These are phyloP conservation scores for Helotiales sp. DNA, from an alignment of 2,329 filamentous ascomycete species.

Conservation along the genomic window DNA sequence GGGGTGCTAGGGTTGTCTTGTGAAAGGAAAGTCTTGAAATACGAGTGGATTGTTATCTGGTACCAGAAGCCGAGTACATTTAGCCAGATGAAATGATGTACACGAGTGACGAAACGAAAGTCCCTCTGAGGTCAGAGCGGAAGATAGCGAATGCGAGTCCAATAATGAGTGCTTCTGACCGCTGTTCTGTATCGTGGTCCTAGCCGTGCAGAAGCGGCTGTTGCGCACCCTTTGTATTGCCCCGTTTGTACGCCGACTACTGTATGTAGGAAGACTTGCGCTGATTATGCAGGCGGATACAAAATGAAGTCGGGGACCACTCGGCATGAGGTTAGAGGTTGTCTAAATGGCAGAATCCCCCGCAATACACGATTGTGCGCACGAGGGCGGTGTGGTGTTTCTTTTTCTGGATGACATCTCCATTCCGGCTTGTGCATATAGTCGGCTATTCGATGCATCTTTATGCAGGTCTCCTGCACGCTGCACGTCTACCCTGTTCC, in stretches of 20 bases:
- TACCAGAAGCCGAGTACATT: background rate
- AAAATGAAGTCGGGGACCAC: background rate
- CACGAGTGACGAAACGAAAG: background rate
- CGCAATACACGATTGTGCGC: background rate
- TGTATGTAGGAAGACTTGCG: background rate
- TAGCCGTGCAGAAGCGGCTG: background rate
- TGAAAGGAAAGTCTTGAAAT: background rate
- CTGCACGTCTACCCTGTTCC: background rate
- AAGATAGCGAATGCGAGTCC: background rate
- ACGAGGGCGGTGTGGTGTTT: background rate
- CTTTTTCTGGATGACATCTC: background rate
- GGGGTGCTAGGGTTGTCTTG: background rate
- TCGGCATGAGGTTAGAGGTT: background rate
- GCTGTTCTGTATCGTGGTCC: background rate
- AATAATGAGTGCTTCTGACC: background rate
- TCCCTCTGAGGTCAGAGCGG: background rate
- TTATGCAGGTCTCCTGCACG: background rate
- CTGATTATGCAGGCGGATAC: constrained; percentile 1
- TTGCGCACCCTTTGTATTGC: background rate
- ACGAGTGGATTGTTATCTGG: background rate
- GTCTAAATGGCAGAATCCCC: background rate
- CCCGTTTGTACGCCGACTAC: background rate
- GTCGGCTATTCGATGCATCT: background rate
- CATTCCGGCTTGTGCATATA: background rate
- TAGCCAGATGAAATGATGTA: background rate